A percentile compares a stretch with the other conserved stretches of the same genome.
These are phyloP conservation scores for Endocalyx cinctus DNA, from an alignment of 2,329 filamentous ascomycete genomes.

Conservation along the genomic window DNA sequence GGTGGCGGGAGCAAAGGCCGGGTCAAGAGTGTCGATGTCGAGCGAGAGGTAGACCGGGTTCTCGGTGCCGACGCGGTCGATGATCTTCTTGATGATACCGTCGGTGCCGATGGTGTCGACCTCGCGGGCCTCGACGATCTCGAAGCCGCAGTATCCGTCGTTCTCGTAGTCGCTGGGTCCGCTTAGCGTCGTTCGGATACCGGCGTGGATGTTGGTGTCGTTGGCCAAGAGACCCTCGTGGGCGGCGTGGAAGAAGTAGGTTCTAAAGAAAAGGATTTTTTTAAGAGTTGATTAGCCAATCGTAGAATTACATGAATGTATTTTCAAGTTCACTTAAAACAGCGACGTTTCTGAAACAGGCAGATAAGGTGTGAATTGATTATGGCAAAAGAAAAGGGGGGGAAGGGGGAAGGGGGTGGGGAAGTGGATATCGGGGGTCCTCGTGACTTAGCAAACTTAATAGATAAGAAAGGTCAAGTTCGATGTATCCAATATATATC, in stretches of 20 bases:
- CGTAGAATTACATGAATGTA: too few relatives aligned
- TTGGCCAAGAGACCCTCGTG: slow-evolving; percentile 75
- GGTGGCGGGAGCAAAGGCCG: slow-evolving; percentile 72
- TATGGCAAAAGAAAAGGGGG: too few relatives aligned
- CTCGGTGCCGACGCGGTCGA: slow-evolving; percentile 66
- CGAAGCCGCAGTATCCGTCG: slow-evolving; percentile 78
- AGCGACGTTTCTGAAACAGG: too few relatives aligned
- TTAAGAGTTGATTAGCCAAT: too few relatives aligned
- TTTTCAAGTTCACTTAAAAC: too few relatives aligned
- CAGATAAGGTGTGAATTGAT: too few relatives aligned
- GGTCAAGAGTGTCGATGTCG: slow-evolving; percentile 85
- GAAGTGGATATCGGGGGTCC: too few relatives aligned
- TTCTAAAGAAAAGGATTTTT: too few relatives aligned
- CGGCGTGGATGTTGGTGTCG: slow-evolving; percentile 82
- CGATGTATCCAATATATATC: too few relatives aligned
- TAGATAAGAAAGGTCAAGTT: too few relatives aligned
- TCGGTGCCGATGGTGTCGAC: slow-evolving; percentile 50
- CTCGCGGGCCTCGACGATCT: slow-evolving; percentile 69
- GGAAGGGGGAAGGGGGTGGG: too few relatives aligned
- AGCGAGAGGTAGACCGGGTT: slow-evolving; percentile 78
- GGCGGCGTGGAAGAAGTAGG: slow-evolving; percentile 81
- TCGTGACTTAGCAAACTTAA: too few relatives aligned
- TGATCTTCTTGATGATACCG: slow-evolving; percentile 75
- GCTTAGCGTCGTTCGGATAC: slow-evolving; percentile 77
- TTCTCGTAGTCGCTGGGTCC: slow-evolving; percentile 80